These are phyloP conservation scores for Hysterangium stoloniferum DNA, from an alignment of 768 basidiomycete species.

Conservation along the genomic window DNA sequence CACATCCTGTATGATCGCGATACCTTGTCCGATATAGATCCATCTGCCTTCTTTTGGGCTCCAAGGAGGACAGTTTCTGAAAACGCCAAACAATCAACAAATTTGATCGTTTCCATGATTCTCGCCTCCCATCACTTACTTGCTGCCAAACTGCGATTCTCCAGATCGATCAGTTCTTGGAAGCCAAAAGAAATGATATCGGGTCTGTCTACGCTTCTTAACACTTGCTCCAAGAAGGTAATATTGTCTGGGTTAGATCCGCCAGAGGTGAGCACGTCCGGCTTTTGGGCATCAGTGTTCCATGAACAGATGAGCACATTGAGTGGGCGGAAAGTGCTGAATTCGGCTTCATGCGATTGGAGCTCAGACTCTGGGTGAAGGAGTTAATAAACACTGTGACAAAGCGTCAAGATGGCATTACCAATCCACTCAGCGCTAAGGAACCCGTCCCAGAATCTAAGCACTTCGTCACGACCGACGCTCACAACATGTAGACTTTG, in stretches of 20 bases:
- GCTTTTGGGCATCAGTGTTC: slow-evolving; percentile 88
- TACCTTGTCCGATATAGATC: slow-evolving; percentile 69
- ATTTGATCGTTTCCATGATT: background rate
- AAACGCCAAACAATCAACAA: background rate
- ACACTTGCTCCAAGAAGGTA: slow-evolving; percentile 70
- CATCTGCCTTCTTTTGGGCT: slow-evolving; percentile 53
- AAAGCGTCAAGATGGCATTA: slow-evolving; percentile 31
- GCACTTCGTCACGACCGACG: slow-evolving; percentile 60
- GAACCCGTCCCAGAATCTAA: slow-evolving; percentile 87
- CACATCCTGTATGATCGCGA: slow-evolving; percentile 82
- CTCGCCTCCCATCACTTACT: slow-evolving; percentile 26
- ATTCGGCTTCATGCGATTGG: slow-evolving; percentile 63
- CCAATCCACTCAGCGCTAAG: slow-evolving; percentile 82
- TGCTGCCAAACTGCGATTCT: slow-evolving; percentile 84
- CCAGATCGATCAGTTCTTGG: slow-evolving; percentile 96
- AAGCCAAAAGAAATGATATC: slow-evolving; percentile 93
- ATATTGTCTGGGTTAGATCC: slow-evolving; percentile 58
- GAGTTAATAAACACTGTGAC: background rate
- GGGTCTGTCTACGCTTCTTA: slow-evolving; percentile 64
- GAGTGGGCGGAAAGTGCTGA: slow-evolving; percentile 72
- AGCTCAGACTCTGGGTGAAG: slow-evolving; percentile 59
- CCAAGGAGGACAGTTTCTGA: slow-evolving; percentile 77
- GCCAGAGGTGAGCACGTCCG: slow-evolving; percentile 60
- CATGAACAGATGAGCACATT: slow-evolving; percentile 78
- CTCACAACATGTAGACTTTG: slow-evolving; percentile 62